These are phyloP conservation scores for Elasticomyces elasticus DNA, from an alignment of 495 filamentous ascomycete species.

Conservation along the genomic window DNA sequence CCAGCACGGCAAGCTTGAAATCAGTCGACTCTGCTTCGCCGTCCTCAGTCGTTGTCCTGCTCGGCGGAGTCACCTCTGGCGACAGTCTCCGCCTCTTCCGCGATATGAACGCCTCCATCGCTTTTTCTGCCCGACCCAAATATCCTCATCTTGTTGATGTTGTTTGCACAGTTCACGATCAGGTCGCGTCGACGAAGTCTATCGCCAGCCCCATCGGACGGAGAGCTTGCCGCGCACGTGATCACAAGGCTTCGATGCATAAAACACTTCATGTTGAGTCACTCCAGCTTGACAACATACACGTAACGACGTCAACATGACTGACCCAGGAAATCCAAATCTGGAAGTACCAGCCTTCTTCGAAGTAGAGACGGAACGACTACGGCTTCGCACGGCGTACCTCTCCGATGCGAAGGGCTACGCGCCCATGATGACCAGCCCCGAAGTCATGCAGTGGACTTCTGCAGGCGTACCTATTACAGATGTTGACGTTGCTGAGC, in stretches of 20 bases:
- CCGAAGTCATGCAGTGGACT: constrained; percentile 13
- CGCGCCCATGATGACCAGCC: constrained; percentile 1
- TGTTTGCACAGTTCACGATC: neutral
- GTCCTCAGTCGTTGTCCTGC: neutral
- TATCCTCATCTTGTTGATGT: neutral
- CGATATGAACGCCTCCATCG: constrained; percentile 51
- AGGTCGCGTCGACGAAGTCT: neutral
- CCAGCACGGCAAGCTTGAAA: constrained; percentile 71
- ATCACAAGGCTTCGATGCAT: no score
- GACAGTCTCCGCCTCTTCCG: constrained; percentile 41
- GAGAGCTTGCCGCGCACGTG: no score
- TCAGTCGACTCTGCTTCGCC: constrained; percentile 70
- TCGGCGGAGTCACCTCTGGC: constrained; percentile 6
- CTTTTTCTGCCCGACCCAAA: neutral
- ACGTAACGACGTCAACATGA: neutral
- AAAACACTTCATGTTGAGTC: no score
- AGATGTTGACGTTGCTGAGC: constrained; percentile 1
- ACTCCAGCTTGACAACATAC: no score
- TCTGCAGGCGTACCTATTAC: neutral
- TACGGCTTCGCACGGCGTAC: constrained; percentile 3
- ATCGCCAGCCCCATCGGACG: no score
- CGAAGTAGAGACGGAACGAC: constrained; percentile 8
- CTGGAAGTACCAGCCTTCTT: neutral
- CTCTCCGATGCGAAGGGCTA: constrained; percentile 10
- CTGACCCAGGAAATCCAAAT: neutral